These are phyloP conservation scores for Ophiostoma perfectum DNA, from an alignment of 2,329 filamentous ascomycete genomes.

Conservation along the genomic window DNA sequence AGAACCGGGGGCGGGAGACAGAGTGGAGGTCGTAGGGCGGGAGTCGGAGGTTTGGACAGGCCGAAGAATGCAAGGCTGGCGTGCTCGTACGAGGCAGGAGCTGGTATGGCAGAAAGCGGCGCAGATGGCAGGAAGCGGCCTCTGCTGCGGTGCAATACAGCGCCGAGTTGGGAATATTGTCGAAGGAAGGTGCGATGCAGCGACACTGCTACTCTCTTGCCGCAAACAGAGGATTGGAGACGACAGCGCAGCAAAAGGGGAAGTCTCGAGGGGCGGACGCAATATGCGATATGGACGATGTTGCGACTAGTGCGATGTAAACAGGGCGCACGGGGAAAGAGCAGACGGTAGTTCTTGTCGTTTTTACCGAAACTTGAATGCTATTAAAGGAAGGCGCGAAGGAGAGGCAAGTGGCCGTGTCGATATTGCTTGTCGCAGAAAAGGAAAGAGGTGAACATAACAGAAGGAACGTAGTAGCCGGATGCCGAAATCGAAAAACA, in stretches of 20 bases:
- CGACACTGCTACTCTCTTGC: background rate
- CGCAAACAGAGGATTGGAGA: background rate
- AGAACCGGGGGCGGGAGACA: background rate
- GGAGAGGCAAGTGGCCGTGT: too few species aligned
- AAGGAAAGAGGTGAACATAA: background rate
- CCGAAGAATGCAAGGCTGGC: conserved; percentile 2
- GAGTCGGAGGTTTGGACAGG: background rate
- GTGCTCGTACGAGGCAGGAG: background rate
- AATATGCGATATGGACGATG: background rate
- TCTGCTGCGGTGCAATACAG: background rate
- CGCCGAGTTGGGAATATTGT: background rate
- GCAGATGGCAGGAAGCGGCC: background rate
- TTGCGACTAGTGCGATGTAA: conserved; percentile 3
- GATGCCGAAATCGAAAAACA: background rate
- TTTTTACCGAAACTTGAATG: background rate
- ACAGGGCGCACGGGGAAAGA: conserved; percentile 2
- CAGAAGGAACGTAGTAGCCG: background rate
- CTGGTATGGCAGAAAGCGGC: background rate
- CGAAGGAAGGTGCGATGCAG: background rate
- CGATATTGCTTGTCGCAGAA: background rate
- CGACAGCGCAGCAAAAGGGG: conserved; percentile 6
- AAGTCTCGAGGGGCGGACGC: background rate
- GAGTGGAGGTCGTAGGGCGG: background rate
- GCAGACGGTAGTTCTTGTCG: background rate
- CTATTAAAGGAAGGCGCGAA: too few species aligned